Base-by-base conservation (phyloP, 1,284 basidiomycete genomes). In the Ustilago loliicola region DNA sequence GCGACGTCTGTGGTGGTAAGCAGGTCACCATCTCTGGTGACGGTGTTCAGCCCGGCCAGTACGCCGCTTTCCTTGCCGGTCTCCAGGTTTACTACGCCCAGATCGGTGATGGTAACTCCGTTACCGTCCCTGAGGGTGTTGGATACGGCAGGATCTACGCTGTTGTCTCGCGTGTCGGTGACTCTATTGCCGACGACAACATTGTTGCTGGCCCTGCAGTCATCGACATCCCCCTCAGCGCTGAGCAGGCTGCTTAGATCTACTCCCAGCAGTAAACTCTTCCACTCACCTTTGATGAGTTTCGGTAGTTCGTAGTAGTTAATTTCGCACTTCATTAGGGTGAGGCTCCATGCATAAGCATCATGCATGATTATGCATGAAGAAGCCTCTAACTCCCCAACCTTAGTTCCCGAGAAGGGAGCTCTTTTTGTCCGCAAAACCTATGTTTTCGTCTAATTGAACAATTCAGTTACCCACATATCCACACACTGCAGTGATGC, bases 181-280 rank as follows among this genome's bases (percentile, higher is more conserved):
- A 85, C 58, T 85, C 83, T 38, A 80, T 88, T 61, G 80, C 85
- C 34, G 89, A 89, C 68, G 70, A 71, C 40, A 87, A 82, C 61
- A 88, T 87, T 17, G 86, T 90, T 62, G 90, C 89, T 36, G 89
- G 89, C 1, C 89, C 89, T 25, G 87, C 86, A 3, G 86, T 90
- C 50, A 74, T 89, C 72, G 70, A 86, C 81, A 72, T 83, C 68
- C 52, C 69, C 52, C 69, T 81, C 65, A 34, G 75, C 15, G 2
- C 79, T 45, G 27, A 55, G 60, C n/a, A 81, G 77, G 67, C 78
- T 61, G 66, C 63, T 45, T 1, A 60, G 51, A 53, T 73, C 53
- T 77, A 73, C 75, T 54, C 55, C 3, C 45, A 59, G 50, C n/a
- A 58, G 51, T 53, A 53, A 53, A 53, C 23, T 52, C 15, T 19